A percentile compares a stretch with the other conserved stretches of the same genome.
Conservation (phyloP, 208 protist genomes). For the Wallacemonas sp. region DNA sequence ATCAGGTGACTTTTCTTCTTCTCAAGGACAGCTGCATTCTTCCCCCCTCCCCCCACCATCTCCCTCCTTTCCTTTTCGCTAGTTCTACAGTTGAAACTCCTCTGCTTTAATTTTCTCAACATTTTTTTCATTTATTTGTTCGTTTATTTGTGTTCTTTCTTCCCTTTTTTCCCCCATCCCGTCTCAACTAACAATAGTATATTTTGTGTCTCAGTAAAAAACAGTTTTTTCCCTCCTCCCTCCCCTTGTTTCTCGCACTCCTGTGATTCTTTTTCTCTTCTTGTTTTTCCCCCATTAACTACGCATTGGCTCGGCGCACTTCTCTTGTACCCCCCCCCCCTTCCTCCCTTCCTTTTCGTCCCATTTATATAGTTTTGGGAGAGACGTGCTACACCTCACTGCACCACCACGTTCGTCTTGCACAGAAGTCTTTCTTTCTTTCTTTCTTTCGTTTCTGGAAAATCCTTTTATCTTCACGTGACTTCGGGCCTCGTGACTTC, state of each 20-base stretch:
- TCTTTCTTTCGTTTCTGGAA: no score
- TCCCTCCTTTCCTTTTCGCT: no score
- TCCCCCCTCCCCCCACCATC: no score
- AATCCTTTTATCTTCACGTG: no score
- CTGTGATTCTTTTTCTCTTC: slow-evolving; percentile 11
- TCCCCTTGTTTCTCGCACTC: neutral
- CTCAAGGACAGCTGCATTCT: neutral
- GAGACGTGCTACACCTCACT: no score
- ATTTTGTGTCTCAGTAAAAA: no score
- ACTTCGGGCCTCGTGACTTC: no score
- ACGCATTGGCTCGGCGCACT: no score
- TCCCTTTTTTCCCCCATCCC: slow-evolving; percentile 1
- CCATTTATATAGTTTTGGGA: neutral
- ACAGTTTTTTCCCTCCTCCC: neutral
- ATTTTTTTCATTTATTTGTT: neutral
- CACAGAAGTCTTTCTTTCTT: neutral
- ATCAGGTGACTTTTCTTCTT: neutral
- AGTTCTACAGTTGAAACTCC: neutral
- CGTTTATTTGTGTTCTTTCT: slow-evolving; percentile 9
- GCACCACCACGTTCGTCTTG: neutral
- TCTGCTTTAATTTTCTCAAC: slow-evolving; percentile 11
- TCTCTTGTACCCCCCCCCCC: no score
- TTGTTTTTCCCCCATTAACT: no score
- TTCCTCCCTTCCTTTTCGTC: slow-evolving; percentile 6
- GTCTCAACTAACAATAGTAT: no score